Percentiles rank a stretch among this genome's conserved stretches.
These are phyloP conservation scores for Podila clonocystis DNA, from an alignment of 192 early-diverging fungal species.

Conservation along the genomic window DNA sequence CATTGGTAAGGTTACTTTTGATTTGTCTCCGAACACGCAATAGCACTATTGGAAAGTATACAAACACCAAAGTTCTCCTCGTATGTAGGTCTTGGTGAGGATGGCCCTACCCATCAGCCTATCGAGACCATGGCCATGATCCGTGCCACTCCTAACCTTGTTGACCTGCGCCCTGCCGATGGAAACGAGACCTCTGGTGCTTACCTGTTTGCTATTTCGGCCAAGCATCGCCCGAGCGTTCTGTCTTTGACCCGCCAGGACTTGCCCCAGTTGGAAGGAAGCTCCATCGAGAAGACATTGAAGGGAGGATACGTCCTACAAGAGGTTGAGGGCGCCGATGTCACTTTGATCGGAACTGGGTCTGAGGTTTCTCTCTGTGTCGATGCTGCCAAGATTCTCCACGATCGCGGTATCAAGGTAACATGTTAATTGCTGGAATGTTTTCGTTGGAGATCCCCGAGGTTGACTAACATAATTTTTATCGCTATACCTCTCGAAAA, in stretches of 20 bases:
- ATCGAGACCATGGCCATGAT: constrained; percentile 92
- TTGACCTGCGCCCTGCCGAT: constrained; percentile 92
- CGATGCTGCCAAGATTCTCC: constrained; percentile 83
- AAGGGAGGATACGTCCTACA: constrained; percentile 90
- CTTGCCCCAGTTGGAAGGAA: constrained; percentile 89
- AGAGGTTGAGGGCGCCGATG: constrained; percentile 66
- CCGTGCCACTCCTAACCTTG: constrained; percentile 90
- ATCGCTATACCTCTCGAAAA: background rate
- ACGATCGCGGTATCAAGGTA: constrained; percentile 59
- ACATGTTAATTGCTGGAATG: no score
- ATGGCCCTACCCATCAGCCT: constrained; percentile 99
- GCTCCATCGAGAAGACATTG: constrained; percentile 80
- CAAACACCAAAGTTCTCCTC: background rate
- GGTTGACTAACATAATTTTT: background rate
- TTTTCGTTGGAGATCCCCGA: no score
- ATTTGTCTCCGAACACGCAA: background rate
- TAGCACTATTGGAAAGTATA: background rate
- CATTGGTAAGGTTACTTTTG: constrained; percentile 68
- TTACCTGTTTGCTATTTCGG: constrained; percentile 83
- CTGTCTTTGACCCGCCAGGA: constrained; percentile 94
- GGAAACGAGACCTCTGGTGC: constrained; percentile 94
- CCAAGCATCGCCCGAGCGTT: constrained; percentile 77
- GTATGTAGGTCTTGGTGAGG: constrained; percentile 80
- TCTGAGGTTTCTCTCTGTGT: constrained; percentile 92
- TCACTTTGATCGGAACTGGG: constrained; percentile 87